Evolutionary conservation across 371 early-diverging fungal genomes (phyloP).

Genomic region (Rhizopus sp.): DNA sequence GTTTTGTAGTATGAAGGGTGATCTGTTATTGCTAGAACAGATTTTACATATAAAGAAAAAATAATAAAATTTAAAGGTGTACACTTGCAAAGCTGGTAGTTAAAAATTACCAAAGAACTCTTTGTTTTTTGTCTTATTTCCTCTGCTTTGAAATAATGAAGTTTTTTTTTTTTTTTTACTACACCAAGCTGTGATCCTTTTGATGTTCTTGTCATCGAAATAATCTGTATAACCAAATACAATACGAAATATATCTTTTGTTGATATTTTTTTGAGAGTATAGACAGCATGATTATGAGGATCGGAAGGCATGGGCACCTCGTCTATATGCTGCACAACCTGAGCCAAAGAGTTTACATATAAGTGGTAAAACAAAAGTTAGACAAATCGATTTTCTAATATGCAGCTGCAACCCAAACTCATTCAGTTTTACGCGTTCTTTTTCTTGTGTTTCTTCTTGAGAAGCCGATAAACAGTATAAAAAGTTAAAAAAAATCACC

Average conservation of each 20-base stretch:
- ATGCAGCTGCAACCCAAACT: slow-evolving; percentile 14
- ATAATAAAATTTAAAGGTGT: slow-evolving; percentile 12
- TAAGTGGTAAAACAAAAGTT: slow-evolving; percentile 14
- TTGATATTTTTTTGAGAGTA: slow-evolving; percentile 13
- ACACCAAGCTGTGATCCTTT: slow-evolving; percentile 17
- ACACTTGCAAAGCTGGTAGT: slow-evolving; percentile 12
- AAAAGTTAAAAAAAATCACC: too few relatives aligned
- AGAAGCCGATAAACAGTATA: too few relatives aligned
- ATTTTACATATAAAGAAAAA: slow-evolving; percentile 12
- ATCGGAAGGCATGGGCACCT: slow-evolving; percentile 15
- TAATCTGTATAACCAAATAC: slow-evolving; percentile 15
- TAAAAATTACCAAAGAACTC: slow-evolving; percentile 13
- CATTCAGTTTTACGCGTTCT: slow-evolving; percentile 17
- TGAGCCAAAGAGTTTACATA: slow-evolving; percentile 20
- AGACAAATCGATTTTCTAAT: slow-evolving; percentile 17
- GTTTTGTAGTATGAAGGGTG: slow-evolving; percentile 8
- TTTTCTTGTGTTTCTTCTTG: slow-evolving; percentile 17
- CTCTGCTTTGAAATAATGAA: slow-evolving; percentile 13
- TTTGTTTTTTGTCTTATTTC: slow-evolving; percentile 14
- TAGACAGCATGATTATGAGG: slow-evolving; percentile 13
- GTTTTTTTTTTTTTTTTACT: slow-evolving; percentile 12
- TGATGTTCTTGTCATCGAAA: slow-evolving; percentile 14
- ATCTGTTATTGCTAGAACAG: slow-evolving; percentile 9
- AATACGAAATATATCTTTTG: slow-evolving; percentile 18
- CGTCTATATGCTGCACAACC: slow-evolving; percentile 19